Conservation (phyloP, 2,329 filamentous ascomycete genomes). For the Amylocarpus encephaloides region DNA sequence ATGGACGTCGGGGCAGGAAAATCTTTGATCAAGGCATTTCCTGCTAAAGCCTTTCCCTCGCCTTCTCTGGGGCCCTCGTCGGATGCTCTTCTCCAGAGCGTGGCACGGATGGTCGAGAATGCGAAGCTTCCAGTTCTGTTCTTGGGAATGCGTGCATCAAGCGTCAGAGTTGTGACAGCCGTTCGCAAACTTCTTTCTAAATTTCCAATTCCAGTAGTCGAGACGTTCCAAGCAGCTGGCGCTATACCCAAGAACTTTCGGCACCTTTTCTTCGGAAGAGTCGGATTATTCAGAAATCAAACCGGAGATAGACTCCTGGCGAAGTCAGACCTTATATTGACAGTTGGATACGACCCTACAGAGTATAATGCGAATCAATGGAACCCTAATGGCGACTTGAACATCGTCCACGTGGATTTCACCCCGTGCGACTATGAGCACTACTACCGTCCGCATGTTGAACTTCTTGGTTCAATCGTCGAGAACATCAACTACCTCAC, state of each 20-base stretch:
- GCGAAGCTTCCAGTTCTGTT: constrained; percentile 39
- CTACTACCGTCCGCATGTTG: constrained; percentile 14
- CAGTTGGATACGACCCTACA: constrained; percentile 42
- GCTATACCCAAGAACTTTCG: constrained; percentile 39
- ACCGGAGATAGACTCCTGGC: constrained; percentile 40
- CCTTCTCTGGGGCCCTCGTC: constrained; percentile 36
- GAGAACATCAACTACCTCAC: constrained; percentile 9
- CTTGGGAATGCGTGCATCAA: constrained; percentile 39
- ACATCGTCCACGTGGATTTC: constrained; percentile 41
- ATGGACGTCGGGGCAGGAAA: constrained; percentile 34
- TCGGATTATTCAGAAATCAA: constrained; percentile 44
- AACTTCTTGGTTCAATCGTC: constrained; percentile 14
- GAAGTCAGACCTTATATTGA: constrained; percentile 39
- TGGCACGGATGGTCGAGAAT: constrained; percentile 24
- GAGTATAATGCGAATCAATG: constrained; percentile 42
- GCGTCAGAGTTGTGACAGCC: constrained; percentile 35
- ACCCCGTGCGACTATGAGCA: constrained; percentile 29
- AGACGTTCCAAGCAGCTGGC: constrained; percentile 45
- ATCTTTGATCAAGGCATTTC: constrained; percentile 33
- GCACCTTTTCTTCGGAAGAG: constrained; percentile 41
- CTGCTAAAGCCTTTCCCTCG: constrained; percentile 34
- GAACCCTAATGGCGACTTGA: constrained; percentile 36
- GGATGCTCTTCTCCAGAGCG: neutral
- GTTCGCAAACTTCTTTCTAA: constrained; percentile 37
- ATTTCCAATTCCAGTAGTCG: constrained; percentile 40